Conservation (phyloP, 1,284 basidiomycete genomes). For the Malassezia pachydermatis region DNA sequence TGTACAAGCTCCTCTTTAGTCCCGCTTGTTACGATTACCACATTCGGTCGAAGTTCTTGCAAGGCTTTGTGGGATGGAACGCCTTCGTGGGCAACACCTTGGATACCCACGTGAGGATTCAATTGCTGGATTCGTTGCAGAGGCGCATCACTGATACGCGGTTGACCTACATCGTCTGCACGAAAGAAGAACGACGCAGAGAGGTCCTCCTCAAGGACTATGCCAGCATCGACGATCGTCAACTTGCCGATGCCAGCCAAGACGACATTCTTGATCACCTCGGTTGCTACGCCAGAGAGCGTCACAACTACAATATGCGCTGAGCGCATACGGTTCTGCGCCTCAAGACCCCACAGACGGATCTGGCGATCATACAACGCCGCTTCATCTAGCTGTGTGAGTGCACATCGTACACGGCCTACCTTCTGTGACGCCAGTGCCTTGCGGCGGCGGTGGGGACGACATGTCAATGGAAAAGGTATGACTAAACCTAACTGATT, state of each 20-base stretch:
- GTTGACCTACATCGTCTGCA: slow-evolving; percentile 70
- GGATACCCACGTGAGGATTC: slow-evolving; percentile 77
- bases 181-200: slow-evolving; percentile 87
- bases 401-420: neutral
- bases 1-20: slow-evolving; percentile 53
- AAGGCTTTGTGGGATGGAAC: slow-evolving; percentile 13
- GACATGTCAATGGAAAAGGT: neutral
- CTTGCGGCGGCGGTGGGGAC: neutral
- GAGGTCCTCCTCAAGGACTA: slow-evolving; percentile 56
- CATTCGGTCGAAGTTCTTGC: slow-evolving; percentile 15
- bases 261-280: slow-evolving; percentile 81
- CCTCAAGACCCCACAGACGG: slow-evolving; percentile 91
- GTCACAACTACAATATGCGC: slow-evolving; percentile 77
- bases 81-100: slow-evolving; percentile 49
- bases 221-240: slow-evolving; percentile 54
- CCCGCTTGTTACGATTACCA: slow-evolving; percentile 18
- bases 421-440: slow-evolving; percentile 11
- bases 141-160: slow-evolving; percentile 14
- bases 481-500: slow-evolving; percentile 14
- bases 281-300: slow-evolving; percentile 77
- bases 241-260: slow-evolving; percentile 55
- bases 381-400: slow-evolving; percentile 61
- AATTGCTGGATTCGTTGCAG: slow-evolving; percentile 64
- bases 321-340: slow-evolving; percentile 90
- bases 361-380: slow-evolving; percentile 93